These are phyloP conservation scores for Rosa lucieae DNA, from an alignment of 306 rosid species.

Conservation along the genomic window DNA sequence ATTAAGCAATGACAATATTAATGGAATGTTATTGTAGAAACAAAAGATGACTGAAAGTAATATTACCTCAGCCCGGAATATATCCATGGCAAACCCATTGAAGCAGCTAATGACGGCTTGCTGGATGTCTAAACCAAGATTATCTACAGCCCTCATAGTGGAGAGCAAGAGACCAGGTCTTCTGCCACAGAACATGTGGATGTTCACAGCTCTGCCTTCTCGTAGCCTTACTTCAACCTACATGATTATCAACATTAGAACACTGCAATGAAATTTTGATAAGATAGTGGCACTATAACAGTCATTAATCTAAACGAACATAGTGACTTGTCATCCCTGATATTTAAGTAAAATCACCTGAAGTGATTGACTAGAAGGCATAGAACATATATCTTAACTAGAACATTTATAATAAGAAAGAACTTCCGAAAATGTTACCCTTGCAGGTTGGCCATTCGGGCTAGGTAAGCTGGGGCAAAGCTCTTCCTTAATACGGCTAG, in stretches of 20 bases:
- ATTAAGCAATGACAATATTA: not conserved
- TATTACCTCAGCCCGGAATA: constrained; percentile 91
- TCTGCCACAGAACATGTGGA: constrained; percentile 94
- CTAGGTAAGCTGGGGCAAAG: constrained; percentile 75
- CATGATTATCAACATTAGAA: constrained; percentile 3
- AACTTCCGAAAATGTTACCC: constrained; percentile 39
- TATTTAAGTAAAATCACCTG: not conserved
- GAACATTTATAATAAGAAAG: not conserved
- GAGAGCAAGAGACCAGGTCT: constrained; percentile 92
- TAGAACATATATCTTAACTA: not conserved
- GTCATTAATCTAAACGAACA: not conserved
- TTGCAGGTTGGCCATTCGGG: constrained; percentile 77
- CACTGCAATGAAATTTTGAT: not conserved
- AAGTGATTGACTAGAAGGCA: not conserved
- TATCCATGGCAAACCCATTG: constrained; percentile 93
- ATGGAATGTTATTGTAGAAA: not conserved
- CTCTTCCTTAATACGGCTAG: constrained; percentile 86
- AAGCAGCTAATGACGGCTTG: constrained; percentile 99
- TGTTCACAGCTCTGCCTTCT: constrained; percentile 94
- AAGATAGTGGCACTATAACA: not conserved
- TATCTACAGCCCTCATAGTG: constrained; percentile 85
- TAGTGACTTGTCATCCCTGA: not conserved
- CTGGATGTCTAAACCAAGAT: constrained; percentile 90
- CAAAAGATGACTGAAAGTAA: not conserved
- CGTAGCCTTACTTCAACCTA: constrained; percentile 87